Evolutionary conservation across 306 rosid genomes (phyloP).

Genomic region (Styphnolobium japonicum): DNA sequence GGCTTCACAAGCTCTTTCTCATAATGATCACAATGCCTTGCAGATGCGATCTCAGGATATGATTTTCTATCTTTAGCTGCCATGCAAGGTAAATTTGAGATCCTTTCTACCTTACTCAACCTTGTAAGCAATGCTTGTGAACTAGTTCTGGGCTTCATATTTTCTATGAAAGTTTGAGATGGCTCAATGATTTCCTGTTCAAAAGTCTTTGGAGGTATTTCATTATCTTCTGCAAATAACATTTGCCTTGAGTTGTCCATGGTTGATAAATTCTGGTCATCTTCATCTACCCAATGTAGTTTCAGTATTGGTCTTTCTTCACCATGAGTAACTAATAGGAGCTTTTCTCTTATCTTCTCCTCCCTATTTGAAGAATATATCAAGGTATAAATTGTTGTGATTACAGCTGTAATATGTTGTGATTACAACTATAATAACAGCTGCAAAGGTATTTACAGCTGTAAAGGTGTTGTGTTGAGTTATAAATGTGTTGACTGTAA

Average conservation of each 20-base stretch:
- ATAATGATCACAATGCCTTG: constrained; percentile 1
- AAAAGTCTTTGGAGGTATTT: constrained; percentile 14
- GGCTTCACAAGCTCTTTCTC: constrained; percentile 17
- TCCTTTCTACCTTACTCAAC: constrained; percentile 20
- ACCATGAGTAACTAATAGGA: constrained; percentile 18
- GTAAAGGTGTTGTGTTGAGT: too few relatives aligned
- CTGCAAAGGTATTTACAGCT: too few relatives aligned
- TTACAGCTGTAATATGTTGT: too few relatives aligned
- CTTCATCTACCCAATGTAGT: constrained; percentile 28
- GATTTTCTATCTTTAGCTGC: constrained; percentile 20
- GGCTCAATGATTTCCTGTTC: constrained; percentile 21
- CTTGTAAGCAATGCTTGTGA: constrained; percentile 19
- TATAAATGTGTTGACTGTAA: too few relatives aligned
- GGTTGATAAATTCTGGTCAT: constrained; percentile 15
- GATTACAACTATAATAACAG: too few relatives aligned
- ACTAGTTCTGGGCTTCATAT: constrained; percentile 18
- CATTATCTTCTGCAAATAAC: constrained; percentile 1
- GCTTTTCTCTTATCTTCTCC: constrained; percentile 34
- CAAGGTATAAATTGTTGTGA: too few relatives aligned
- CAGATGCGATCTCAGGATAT: constrained; percentile 19
- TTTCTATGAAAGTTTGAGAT: constrained; percentile 21
- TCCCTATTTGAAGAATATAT: constrained; percentile 26
- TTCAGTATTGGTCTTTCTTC: constrained; percentile 35
- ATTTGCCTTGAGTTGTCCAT: constrained; percentile 11
- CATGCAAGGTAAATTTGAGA: constrained; percentile 13